Evolutionary conservation across 345 rosid genomes (phyloP).

Genomic region (Bruguiera gymnorhiza): DNA sequence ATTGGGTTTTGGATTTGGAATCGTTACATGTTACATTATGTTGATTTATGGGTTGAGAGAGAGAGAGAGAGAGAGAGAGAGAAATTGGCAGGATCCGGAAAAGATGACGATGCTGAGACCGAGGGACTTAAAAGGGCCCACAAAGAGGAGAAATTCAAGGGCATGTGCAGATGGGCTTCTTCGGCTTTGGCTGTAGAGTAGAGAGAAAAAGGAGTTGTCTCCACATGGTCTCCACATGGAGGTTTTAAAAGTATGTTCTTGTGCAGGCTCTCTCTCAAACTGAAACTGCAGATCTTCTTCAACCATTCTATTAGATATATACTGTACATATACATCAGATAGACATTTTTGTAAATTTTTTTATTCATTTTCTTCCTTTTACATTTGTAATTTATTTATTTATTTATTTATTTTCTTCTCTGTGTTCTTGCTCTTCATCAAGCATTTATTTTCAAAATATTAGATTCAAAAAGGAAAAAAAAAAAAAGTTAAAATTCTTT

Average conservation of each 20-base stretch:
- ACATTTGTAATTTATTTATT: no score
- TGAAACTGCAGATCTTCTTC: constrained; percentile 3
- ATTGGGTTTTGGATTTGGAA: neutral
- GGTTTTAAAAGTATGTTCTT: constrained; percentile 20
- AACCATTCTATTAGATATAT: no score
- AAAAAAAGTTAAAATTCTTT: no score
- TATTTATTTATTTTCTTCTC: no score
- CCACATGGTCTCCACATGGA: constrained; percentile 64
- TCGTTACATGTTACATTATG: no score
- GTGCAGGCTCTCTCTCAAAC: constrained; percentile 1
- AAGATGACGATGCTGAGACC: constrained; percentile 44
- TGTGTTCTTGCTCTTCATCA: no score
- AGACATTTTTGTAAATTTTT: no score
- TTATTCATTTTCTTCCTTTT: no score
- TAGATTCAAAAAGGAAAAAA: no score
- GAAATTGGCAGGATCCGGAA: constrained; percentile 61
- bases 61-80: constrained; percentile 4
- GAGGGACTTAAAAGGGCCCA: constrained; percentile 31
- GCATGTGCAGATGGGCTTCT: constrained; percentile 32
- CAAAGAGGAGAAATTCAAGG: constrained; percentile 27
- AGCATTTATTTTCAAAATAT: no score
- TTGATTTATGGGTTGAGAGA: no score
- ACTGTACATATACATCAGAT: no score
- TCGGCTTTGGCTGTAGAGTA: constrained; percentile 13
- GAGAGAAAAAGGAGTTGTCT: constrained; percentile 15